Percentiles rank a stretch among this genome's conserved stretches.
These are phyloP conservation scores for Suillus lakei DNA, from an alignment of 768 basidiomycete genomes.

Conservation along the genomic window DNA sequence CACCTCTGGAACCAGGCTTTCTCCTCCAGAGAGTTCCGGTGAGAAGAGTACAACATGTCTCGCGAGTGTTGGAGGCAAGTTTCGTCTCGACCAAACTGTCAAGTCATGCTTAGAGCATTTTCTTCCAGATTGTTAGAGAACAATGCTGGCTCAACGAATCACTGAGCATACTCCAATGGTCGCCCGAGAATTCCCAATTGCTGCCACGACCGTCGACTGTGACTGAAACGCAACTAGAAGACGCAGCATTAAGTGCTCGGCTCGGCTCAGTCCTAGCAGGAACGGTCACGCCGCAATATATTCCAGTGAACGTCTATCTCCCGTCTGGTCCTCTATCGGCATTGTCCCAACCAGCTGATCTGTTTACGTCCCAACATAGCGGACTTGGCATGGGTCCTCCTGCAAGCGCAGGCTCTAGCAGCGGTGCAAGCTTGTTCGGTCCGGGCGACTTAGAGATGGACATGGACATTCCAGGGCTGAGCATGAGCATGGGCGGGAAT, in stretches of 20 bases:
- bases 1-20: conserved; percentile 80
- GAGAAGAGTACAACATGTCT: conserved; percentile 72
- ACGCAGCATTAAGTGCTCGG: conserved; percentile 54
- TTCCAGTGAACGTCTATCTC: conserved; percentile 76
- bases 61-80: conserved; percentile 73
- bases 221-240: conserved; percentile 18
- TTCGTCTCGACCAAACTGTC: neutral
- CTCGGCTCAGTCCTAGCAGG: conserved; percentile 70
- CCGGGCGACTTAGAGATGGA: conserved; percentile 38
- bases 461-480: conserved; percentile 40
- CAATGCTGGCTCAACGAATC: conserved; percentile 86
- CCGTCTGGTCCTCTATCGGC: conserved; percentile 42
- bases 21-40: conserved; percentile 73
- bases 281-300: conserved; percentile 38
- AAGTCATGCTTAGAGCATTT: conserved; percentile 2
- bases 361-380: conserved; percentile 17
- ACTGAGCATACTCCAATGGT: conserved; percentile 66
- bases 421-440: conserved; percentile 33
- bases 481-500: conserved; percentile 37
- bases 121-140: conserved; percentile 68
- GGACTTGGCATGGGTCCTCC: conserved; percentile 31
- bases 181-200: conserved; percentile 44
- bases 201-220: conserved; percentile 3
- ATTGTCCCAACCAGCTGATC: conserved; percentile 18
- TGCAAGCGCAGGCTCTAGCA: conserved; percentile 25